A percentile compares a stretch with the other conserved stretches of the same genome.
Conservation (phyloP, 176 grass and related monocot genomes). For the Carex littledalei region DNA sequence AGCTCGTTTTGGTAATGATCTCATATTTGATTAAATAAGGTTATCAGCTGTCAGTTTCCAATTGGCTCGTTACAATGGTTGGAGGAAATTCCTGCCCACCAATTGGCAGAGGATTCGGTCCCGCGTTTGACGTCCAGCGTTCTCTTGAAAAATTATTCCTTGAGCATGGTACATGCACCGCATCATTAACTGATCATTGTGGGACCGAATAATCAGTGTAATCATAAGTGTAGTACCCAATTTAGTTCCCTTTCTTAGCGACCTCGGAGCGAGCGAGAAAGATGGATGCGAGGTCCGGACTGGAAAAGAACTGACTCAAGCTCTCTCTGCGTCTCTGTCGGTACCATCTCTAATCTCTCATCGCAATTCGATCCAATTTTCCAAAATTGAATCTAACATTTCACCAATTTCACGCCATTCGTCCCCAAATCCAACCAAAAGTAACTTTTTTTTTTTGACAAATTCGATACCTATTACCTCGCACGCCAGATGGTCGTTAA, state of each 20-base stretch:
- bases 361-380: slow-evolving; percentile 4
- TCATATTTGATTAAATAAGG: too few species aligned
- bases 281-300: background rate
- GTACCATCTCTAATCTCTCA: background rate
- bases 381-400: background rate
- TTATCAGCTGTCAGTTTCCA: too few species aligned
- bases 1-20: too few species aligned
- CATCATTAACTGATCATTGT: background rate
- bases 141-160: background rate
- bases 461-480: background rate
- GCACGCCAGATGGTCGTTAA: background rate
- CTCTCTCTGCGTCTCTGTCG: background rate
- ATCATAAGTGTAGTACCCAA: background rate
- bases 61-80: too few species aligned
- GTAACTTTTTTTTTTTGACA: background rate
- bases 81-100: too few species aligned
- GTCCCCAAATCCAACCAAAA: background rate
- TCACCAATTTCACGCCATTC: background rate
- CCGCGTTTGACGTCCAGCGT: background rate
- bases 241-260: background rate
- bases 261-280: background rate
- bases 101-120: too few species aligned
- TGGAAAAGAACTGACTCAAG: background rate
- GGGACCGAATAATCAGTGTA: background rate
- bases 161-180: background rate